A percentile compares a stretch with the other conserved stretches of the same genome.
Conservation (phyloP, 495 filamentous ascomycete species). For the Talaromyces ruber region DNA sequence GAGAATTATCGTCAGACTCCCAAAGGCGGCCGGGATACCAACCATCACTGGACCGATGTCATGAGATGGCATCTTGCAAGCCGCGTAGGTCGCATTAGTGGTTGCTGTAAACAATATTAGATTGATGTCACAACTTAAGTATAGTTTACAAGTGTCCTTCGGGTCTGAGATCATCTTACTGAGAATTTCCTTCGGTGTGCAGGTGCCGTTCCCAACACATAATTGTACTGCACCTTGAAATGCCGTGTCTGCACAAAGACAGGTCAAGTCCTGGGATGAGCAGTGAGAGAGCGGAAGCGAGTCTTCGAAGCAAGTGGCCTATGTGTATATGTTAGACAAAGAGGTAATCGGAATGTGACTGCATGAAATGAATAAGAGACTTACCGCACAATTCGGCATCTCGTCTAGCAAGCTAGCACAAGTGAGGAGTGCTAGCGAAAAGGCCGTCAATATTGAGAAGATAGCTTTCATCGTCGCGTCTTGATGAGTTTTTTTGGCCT, state of each 20-base stretch:
- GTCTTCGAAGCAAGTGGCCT: constrained; percentile 5
- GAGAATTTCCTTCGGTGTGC: constrained; percentile 5
- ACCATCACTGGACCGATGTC: neutral
- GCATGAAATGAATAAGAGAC: neutral
- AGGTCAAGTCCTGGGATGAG: neutral
- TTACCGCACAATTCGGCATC: neutral
- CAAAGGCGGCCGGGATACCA: constrained; percentile 11
- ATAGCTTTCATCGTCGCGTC: neutral
- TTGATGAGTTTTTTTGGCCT: neutral
- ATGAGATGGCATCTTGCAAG: constrained; percentile 12
- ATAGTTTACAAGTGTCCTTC: neutral
- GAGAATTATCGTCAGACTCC: constrained; percentile 15
- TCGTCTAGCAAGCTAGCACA: neutral
- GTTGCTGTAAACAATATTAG: constrained; percentile 7
- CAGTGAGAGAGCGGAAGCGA: neutral
- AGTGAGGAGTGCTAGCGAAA: neutral
- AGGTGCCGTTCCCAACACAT: constrained; percentile 3
- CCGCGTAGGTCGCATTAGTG: constrained; percentile 13
- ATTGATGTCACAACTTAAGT: neutral
- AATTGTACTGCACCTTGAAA: constrained; percentile 3
- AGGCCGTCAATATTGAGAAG: neutral
- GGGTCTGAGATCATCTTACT: neutral
- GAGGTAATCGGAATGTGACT: neutral
- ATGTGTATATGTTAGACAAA: neutral
- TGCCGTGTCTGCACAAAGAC: constrained; percentile 1